Conservation (phyloP, 805 yeast species). For the Citeromyces nyonsensis region DNA sequence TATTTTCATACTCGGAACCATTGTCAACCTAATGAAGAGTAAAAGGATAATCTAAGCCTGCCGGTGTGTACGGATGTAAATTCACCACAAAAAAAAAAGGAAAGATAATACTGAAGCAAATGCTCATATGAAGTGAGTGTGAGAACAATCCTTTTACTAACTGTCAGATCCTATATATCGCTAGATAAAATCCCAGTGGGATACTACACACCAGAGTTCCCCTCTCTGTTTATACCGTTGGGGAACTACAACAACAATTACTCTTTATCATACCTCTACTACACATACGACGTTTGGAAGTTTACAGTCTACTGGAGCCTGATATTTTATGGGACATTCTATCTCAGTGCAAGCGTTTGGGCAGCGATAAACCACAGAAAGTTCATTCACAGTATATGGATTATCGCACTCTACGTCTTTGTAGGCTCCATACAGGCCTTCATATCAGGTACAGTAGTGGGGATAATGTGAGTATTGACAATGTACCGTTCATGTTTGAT, state of each 20-base stretch:
- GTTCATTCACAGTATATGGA: slow-evolving; percentile 18
- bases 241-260: slow-evolving; percentile 14
- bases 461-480: slow-evolving; percentile 29
- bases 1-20: slow-evolving; percentile 21
- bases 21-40: slow-evolving; percentile 12
- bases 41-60: background rate
- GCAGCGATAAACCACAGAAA: slow-evolving; percentile 38
- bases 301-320: slow-evolving; percentile 77
- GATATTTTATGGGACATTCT: slow-evolving; percentile 48
- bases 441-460: slow-evolving; percentile 61
- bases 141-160: too few relatives aligned
- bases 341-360: slow-evolving; percentile 45
- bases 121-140: too few relatives aligned
- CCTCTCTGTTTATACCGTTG: slow-evolving; percentile 67
- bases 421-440: slow-evolving; percentile 54
- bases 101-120: background rate
- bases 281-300: slow-evolving; percentile 59
- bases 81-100: background rate
- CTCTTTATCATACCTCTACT: slow-evolving; percentile 45
- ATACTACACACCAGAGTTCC: slow-evolving; percentile 65
- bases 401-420: slow-evolving; percentile 28
- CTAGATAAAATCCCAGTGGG: slow-evolving; percentile 49
- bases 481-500: slow-evolving; percentile 3
- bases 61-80: too few relatives aligned
- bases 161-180: too few relatives aligned